Percentiles rank a stretch among this genome's conserved stretches.
These are phyloP conservation scores for Tylopilus felleus DNA, from an alignment of 768 basidiomycete species.

Conservation along the genomic window DNA sequence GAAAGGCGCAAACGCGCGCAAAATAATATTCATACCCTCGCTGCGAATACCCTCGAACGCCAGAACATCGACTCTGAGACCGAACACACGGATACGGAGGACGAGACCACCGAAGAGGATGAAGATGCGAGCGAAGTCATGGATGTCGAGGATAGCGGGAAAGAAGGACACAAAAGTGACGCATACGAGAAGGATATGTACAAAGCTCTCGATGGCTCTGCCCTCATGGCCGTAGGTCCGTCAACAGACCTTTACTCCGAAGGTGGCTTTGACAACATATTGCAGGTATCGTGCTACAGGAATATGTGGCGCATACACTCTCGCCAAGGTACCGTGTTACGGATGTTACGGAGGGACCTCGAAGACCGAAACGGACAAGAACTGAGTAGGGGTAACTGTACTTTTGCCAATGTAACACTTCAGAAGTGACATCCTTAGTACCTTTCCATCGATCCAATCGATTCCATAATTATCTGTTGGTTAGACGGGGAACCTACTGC, in stretches of 20 bases:
- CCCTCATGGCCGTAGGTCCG: slow-evolving; percentile 68
- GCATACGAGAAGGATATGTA: slow-evolving; percentile 58
- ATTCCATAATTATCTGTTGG: too few species aligned
- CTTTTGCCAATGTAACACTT: neutral
- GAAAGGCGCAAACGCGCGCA: slow-evolving; percentile 17
- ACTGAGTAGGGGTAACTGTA: neutral
- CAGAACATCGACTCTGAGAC: slow-evolving; percentile 3
- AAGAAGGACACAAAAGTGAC: slow-evolving; percentile 4
- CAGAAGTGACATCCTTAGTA: too few species aligned
- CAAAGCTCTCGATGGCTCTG: slow-evolving; percentile 67
- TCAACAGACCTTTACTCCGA: neutral
- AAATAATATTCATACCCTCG: slow-evolving; percentile 23
- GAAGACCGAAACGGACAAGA: slow-evolving; percentile 9
- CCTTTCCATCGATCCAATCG: too few species aligned
- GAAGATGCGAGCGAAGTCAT: slow-evolving; percentile 13
- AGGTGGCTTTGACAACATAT: neutral
- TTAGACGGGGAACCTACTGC: too few species aligned
- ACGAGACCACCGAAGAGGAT: slow-evolving; percentile 13
- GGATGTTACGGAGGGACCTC: neutral
- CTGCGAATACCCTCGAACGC: slow-evolving; percentile 4
- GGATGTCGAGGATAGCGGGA: slow-evolving; percentile 6
- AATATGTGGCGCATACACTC: slow-evolving; percentile 46
- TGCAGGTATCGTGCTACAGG: slow-evolving; percentile 66
- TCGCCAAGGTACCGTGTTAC: slow-evolving; percentile 1
- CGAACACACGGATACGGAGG: slow-evolving; percentile 14